phyloP scores from a whole-genome alignment of 768 basidiomycete species.

The Leccinum fibrillosum region DNA sequence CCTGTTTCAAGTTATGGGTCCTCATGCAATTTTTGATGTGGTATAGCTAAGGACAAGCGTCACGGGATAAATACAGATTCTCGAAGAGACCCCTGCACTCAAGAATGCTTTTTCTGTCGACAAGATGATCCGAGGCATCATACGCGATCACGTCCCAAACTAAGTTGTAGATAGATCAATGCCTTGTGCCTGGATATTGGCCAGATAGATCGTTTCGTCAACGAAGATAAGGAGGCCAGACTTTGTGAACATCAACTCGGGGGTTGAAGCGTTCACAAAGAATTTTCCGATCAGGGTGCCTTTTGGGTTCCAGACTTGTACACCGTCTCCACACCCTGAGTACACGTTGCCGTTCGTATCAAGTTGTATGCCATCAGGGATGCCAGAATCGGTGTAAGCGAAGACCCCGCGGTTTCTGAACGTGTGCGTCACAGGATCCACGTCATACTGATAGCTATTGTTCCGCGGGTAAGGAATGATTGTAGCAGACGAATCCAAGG shows the following conservation, averaged over 20 bases:
- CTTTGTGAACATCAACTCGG: constrained; percentile 42
- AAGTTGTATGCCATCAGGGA: constrained; percentile 65
- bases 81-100: not conserved
- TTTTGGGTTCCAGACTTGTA: constrained; percentile 55
- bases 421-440: constrained; percentile 49
- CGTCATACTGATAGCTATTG: constrained; percentile 64
- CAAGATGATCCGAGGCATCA: not conserved
- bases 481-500: not conserved
- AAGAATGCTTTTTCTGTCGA: not conserved
- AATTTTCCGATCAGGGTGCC: constrained; percentile 46
- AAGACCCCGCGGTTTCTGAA: constrained; percentile 65
- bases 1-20: not conserved
- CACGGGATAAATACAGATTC: not conserved
- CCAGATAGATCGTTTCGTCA: constrained; percentile 39
- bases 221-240: constrained; percentile 38
- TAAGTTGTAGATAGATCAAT: constrained; percentile 13
- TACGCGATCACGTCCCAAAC: not conserved
- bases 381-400: constrained; percentile 61
- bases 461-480: not conserved
- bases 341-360: constrained; percentile 67
- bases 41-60: not conserved
- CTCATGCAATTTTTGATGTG: not conserved
- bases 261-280: constrained; percentile 26
- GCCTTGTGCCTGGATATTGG: constrained; percentile 33
- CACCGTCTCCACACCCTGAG: constrained; percentile 66